These are phyloP conservation scores for Paramarasmius palmivorus DNA, from an alignment of 1,284 basidiomycete genomes.

Conservation along the genomic window DNA sequence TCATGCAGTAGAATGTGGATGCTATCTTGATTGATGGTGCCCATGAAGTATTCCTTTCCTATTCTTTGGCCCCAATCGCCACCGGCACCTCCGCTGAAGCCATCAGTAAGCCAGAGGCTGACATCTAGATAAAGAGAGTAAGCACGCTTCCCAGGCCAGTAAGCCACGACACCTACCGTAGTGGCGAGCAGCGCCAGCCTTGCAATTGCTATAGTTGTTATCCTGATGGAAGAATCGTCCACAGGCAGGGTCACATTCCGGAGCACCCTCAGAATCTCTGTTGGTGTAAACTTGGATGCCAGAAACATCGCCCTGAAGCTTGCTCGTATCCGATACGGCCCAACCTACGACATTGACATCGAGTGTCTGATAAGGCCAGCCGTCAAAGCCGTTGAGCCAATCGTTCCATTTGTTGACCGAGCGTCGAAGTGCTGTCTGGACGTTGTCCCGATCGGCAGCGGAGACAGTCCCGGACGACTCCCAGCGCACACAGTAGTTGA, in stretches of 20 bases:
- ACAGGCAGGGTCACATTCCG: constrained; percentile 14
- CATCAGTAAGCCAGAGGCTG: constrained; percentile 1
- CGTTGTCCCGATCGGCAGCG: constrained; percentile 6
- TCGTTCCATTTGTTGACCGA: constrained; percentile 14
- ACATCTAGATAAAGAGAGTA: not conserved
- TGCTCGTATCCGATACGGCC: constrained; percentile 8
- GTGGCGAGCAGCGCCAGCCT: constrained; percentile 14
- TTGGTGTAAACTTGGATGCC: constrained; percentile 13
- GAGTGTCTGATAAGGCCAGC: constrained; percentile 13
- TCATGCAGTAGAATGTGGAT: not conserved
- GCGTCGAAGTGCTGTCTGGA: constrained; percentile 8
- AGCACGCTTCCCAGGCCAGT: not conserved
- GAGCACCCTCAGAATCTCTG: constrained; percentile 11
- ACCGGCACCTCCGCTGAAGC: not conserved
- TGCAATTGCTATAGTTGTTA: constrained; percentile 13
- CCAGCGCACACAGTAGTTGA: constrained; percentile 16
- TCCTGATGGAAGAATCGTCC: constrained; percentile 19
- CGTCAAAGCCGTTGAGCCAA: constrained; percentile 14
- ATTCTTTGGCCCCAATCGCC: constrained; percentile 3
- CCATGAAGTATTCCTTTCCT: not conserved
- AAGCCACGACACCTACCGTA: constrained; percentile 5
- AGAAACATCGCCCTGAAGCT: constrained; percentile 9
- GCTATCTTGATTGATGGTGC: not conserved
- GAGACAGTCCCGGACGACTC: constrained; percentile 5
- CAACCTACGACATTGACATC: constrained; percentile 13